Base-by-base conservation (phyloP, 2,329 filamentous ascomycete species). In the Trichoderma guizhouense region DNA sequence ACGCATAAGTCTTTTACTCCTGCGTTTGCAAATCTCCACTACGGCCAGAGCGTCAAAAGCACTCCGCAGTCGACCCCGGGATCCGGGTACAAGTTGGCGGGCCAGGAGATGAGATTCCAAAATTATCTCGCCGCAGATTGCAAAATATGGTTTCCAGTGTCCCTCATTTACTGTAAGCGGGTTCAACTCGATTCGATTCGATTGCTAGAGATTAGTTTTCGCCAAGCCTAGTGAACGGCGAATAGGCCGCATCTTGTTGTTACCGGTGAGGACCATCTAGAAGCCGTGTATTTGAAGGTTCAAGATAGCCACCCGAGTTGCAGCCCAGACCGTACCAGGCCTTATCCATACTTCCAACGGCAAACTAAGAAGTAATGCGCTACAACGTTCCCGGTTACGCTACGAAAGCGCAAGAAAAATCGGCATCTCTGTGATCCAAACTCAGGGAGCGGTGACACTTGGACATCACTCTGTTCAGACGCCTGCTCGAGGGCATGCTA, bases 1-100 rank as follows among this genome's bases (percentile, higher is more conserved):
- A 61, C 14, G 24, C 28, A 36, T 69, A 61, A 34, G 47, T 9
- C 30, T 69, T 34, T 61, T n/a, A 12, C 18, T 30, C 12, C n/a
- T 71, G 47, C 62, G 71, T 71, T 72, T 72, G 71, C 36, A 43
- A 58, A 24, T 71, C 30, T 36, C 71, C 68, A 57, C 61, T 26
- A 12, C 62, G 71, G 61, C 36, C 71, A 57, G 32, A 62, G 43
- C 60, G 66, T 63, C 71, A 62, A 57, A 63, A 30, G 30, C 57
- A 36, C 43, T 65, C 30, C 60, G 66, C 34, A 65, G 24, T 64
- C 32, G 28, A 69, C 21, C 58, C 36, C 30, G 32, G 61, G n/a
- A 18, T 69, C 24, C 21, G n/a, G 24, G 55, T 21, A n/a, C 24
- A 43, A 21, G 18, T 39, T 28, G 30, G 53, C 30, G 24, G 28